Conservation (phyloP, 352 stramenopile species). For the Globisporangium echinulatum region DNA sequence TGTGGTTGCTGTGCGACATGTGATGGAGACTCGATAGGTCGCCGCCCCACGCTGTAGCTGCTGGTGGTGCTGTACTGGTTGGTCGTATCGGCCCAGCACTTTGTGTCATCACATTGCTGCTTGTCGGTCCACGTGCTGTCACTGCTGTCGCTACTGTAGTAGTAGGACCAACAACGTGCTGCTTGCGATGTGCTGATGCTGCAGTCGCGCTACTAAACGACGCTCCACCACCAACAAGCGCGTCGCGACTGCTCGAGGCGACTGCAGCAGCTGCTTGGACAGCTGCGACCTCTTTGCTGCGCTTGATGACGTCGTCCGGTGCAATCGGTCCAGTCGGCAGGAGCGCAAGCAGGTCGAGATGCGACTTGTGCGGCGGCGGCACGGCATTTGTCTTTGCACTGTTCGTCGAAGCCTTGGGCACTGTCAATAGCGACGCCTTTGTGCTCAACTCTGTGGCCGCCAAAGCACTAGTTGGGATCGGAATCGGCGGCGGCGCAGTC, state of each 20-base stretch:
- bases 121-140: no score
- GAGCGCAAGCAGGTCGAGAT: slow-evolving; percentile 65
- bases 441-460: slow-evolving; percentile 9
- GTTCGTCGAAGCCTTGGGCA: slow-evolving; percentile 7
- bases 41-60: slow-evolving; percentile 15
- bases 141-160: no score
- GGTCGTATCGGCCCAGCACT: neutral
- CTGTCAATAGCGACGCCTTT: slow-evolving; percentile 10
- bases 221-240: no score
- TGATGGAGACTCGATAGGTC: slow-evolving; percentile 23
- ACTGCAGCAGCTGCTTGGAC: slow-evolving; percentile 69
- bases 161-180: no score
- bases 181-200: no score
- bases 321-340: slow-evolving; percentile 41
- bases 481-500: slow-evolving; percentile 60
- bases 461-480: slow-evolving; percentile 29
- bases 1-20: slow-evolving; percentile 20
- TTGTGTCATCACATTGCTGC: no score
- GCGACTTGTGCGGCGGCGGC: slow-evolving; percentile 68
- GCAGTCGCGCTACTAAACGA: no score
- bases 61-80: slow-evolving; percentile 4
- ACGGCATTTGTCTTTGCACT: slow-evolving; percentile 19
- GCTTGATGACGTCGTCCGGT: slow-evolving; percentile 84
- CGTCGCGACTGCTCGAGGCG: slow-evolving; percentile 41
- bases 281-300: slow-evolving; percentile 74